phyloP scores from a whole-genome alignment of 306 rosid species.

The Vigna unguiculata region DNA sequence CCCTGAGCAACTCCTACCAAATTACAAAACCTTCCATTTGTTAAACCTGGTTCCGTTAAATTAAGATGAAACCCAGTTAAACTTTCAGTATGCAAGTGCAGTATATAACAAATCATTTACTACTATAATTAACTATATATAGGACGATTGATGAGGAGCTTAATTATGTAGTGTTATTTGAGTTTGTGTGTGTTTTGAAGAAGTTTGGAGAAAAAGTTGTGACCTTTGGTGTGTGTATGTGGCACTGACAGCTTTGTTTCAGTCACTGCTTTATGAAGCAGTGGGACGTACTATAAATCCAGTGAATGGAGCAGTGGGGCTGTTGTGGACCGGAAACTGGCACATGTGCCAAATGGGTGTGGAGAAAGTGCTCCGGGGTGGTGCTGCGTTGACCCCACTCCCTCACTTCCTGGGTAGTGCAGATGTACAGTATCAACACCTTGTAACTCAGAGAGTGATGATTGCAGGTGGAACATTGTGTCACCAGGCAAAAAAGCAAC shows the following conservation, averaged over 20 bases:
- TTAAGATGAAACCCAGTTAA: neutral
- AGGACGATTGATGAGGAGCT: neutral
- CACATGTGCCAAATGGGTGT: conserved; percentile 75
- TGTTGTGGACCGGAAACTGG: conserved; percentile 82
- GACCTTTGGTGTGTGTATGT: neutral
- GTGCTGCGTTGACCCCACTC: conserved; percentile 51
- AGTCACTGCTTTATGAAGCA: conserved; percentile 82
- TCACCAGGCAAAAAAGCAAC: conserved; percentile 23
- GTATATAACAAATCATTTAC: neutral
- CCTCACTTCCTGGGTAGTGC: conserved; percentile 31
- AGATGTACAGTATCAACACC: neutral
- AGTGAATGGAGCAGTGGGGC: conserved; percentile 81
- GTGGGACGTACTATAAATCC: conserved; percentile 87
- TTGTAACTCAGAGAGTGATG: neutral
- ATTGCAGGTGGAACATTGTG: conserved; percentile 6
- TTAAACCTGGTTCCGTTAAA: neutral
- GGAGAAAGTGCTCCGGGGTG: conserved; percentile 65
- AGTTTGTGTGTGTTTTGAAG: too few relatives aligned
- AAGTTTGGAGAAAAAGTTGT: neutral
- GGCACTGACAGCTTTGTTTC: conserved; percentile 71
- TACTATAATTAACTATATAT: too few relatives aligned
- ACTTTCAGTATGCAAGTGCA: neutral
- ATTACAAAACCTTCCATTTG: too few relatives aligned
- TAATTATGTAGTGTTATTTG: too few relatives aligned
- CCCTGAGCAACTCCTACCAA: neutral